Evolutionary conservation across 2,329 filamentous ascomycete genomes (phyloP), one percentile per base, ranked within the genome.

Genomic region (Pezicula radicicola): DNA sequence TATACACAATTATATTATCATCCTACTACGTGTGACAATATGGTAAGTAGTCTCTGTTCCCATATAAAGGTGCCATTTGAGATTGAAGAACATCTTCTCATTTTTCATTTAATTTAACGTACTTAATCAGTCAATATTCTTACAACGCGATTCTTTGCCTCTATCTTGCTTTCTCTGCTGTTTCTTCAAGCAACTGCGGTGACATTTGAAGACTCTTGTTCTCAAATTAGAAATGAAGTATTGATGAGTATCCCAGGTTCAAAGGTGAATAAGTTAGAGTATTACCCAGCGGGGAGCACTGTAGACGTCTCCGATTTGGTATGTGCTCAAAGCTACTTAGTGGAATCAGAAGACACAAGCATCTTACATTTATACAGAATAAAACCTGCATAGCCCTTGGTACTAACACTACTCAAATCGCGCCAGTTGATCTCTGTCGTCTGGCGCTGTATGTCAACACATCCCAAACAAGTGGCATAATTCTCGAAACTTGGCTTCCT

Each of bases 401-500:
- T 36, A 36, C 9, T 15, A 36, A 15, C 33, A 36, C 9, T 15
- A 48, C n/a, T 10, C 46, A 48, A 21, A 28, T 50, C n/a, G 46
- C 37, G 16, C 37, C 46, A 15, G 46, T 42, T n/a, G 46, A 49
- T 33, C 46, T 50, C 12, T 50, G 48, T 35, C 48, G 48, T 15
- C 25, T 50, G 10, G 48, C 41, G 7, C 25, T 50, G 25, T 44
- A 43, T 25, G 30, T 50, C 36, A 28, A 33, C 4, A 50, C 48
- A 18, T 44, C 40, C 25, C 40, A 50, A 13, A 43, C 18, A 7
- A 33, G 21, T 3, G 28, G 41, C 18, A 45, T 50, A 6, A 50
- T 28, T 45, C 19, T 43, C 12, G 51, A 54, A 35, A 41, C 41
- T 25, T 54, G 51, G 51, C 44, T 54, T 16, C 51, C 70, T 36